phyloP scores from a whole-genome alignment of 208 protist genomes.

The Herpetomonas samuelpessoai region DNA sequence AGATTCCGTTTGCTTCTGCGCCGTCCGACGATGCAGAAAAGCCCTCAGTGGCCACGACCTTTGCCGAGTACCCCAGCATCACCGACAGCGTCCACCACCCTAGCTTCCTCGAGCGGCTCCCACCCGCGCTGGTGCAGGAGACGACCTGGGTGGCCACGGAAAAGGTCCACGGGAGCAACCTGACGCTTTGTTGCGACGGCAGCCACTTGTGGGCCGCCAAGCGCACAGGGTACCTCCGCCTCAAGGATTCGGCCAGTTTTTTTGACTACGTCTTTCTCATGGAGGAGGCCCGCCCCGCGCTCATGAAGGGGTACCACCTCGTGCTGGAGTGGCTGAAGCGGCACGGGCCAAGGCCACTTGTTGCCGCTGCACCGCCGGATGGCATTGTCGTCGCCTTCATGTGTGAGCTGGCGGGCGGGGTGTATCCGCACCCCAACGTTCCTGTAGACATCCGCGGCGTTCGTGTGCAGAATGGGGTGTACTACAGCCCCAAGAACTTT shows the following conservation, averaged over 20 bases:
- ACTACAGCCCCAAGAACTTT: conserved; percentile 26
- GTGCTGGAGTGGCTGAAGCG: conserved; percentile 2
- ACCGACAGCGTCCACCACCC: conserved; percentile 12
- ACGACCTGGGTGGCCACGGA: conserved; percentile 28
- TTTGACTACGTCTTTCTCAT: conserved; percentile 19
- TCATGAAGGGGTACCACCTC: conserved; percentile 2
- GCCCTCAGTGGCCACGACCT: conserved; percentile 1
- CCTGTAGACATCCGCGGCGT: conserved; percentile 17
- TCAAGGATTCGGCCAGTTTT: conserved; percentile 17
- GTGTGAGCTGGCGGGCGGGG: conserved; percentile 28
- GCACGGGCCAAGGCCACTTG: not conserved
- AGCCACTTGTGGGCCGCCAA: conserved; percentile 16
- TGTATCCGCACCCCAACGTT: conserved; percentile 24
- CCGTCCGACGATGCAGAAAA: not conserved
- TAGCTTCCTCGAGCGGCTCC: conserved; percentile 7
- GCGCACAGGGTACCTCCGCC: conserved; percentile 12
- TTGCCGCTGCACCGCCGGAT: not conserved
- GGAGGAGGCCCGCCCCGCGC: conserved; percentile 5
- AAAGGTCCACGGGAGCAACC: conserved; percentile 36
- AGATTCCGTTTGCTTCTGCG: no score
- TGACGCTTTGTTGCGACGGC: conserved; percentile 20
- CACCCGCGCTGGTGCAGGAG: not conserved
- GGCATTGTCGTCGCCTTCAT: conserved; percentile 9
- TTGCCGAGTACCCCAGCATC: conserved; percentile 26
- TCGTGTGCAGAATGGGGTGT: conserved; percentile 29